phyloP scores from a whole-genome alignment of 2,329 filamentous ascomycete species.

The Aulographum hederae region DNA sequence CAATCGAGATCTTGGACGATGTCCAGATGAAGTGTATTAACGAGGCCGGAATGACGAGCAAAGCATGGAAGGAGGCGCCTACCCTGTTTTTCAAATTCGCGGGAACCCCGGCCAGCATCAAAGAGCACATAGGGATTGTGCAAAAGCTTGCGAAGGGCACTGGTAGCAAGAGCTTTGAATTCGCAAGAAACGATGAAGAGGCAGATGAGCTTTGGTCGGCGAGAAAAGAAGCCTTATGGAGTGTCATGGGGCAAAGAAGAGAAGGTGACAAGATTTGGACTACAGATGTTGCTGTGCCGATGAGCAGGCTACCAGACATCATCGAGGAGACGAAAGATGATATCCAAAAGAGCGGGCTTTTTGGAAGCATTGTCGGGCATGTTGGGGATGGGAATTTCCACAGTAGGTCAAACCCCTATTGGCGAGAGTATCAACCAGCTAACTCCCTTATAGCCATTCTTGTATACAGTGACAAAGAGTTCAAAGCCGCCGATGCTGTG shows the following conservation, averaged over 20 bases:
- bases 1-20: conserved; percentile 85
- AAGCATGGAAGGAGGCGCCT: conserved; percentile 49
- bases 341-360: conserved; percentile 41
- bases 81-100: conserved; percentile 64
- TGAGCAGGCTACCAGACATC: conserved; percentile 29
- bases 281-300: conserved; percentile 37
- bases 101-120: conserved; percentile 48
- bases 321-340: conserved; percentile 60
- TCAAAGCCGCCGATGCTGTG: conserved; percentile 46
- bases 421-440: conserved; percentile 8
- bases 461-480: conserved; percentile 45
- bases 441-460: conserved; percentile 33
- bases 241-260: conserved; percentile 45
- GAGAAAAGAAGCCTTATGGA: conserved; percentile 58
- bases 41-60: conserved; percentile 42
- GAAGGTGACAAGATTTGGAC: conserved; percentile 53
- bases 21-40: conserved; percentile 70
- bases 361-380: conserved; percentile 51
- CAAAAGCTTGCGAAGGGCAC: conserved; percentile 38
- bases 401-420: conserved; percentile 21
- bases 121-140: conserved; percentile 59
- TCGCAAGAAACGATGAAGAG: conserved; percentile 45
- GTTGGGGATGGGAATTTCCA: conserved; percentile 64
- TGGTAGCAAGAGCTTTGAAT: conserved; percentile 50
- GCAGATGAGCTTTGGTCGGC: conserved; percentile 57